Evolutionary conservation across 164 flowering plant genomes (phyloP).

Genomic region (Berberis vulgaris): DNA sequence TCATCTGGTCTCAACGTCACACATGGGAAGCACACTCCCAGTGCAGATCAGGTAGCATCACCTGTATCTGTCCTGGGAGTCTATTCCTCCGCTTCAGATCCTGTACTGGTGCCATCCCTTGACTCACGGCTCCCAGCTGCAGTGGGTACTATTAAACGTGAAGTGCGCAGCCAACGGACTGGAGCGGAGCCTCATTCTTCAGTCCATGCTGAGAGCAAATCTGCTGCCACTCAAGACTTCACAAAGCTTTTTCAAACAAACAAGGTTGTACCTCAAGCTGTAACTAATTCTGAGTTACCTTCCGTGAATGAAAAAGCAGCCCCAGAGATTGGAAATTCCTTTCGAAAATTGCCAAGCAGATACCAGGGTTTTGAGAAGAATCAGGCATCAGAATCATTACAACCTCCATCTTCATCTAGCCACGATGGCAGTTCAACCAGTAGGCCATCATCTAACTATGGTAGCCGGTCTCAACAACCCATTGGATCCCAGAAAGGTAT

Average conservation of each 20-base stretch:
- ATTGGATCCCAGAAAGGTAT: conserved; percentile 37
- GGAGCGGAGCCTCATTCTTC: conserved; percentile 21
- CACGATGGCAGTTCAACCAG: conserved; percentile 26
- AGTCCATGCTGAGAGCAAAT: conserved; percentile 28
- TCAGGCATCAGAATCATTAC: conserved; percentile 33
- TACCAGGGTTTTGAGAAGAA: conserved; percentile 37
- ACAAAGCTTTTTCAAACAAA: conserved; percentile 6
- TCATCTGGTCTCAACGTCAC: conserved; percentile 18
- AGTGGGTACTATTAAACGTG: conserved; percentile 52
- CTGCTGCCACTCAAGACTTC: conserved; percentile 25
- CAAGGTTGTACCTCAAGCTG: conserved; percentile 9
- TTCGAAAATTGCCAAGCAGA: conserved; percentile 30
- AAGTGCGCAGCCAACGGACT: conserved; percentile 39
- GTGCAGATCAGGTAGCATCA: conserved; percentile 13
- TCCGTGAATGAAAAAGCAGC: conserved; percentile 15
- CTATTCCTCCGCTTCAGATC: conserved; percentile 61
- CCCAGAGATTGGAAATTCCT: conserved; percentile 27
- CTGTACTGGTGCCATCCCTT: conserved; percentile 49
- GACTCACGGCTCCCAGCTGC: conserved; percentile 38
- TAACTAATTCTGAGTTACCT: conserved; percentile 12
- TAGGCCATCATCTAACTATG: conserved; percentile 63
- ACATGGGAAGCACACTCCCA: conserved; percentile 17
- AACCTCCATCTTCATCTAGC: conserved; percentile 24
- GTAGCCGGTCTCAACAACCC: conserved; percentile 45
- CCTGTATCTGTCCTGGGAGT: conserved; percentile 40